Evolutionary conservation across 257 asterid species (phyloP), one percentile per base, ranked within the genome.

Genomic region (Solanum tarapatanum): DNA sequence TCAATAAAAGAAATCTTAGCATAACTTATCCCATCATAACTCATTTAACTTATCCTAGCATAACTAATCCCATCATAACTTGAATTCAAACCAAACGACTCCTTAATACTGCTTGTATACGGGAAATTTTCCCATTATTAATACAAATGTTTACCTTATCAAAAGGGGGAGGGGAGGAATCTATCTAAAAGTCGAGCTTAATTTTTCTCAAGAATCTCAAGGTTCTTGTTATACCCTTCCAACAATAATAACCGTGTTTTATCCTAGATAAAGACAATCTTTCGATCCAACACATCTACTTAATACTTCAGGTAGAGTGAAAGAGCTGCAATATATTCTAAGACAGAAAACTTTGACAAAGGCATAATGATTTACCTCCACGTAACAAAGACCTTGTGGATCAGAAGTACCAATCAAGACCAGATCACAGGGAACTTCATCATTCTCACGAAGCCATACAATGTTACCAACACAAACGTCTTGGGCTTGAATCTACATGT

Each of bases 371-470:
- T 91, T 93, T 92, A 97, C 99, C 99, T 97, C 99, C 72, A 96
- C 92, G 83, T 94, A 96, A 90, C 99, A 97, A 90, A 94, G 88
- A 60, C 99, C 99, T 90, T 89, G 97, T 55, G 98, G 95, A 91
- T 97, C 99, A 85, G 99, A 92, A 32, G 99, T 92, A 90, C 99
- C 99, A 88, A 97, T 95, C 91, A 97, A 92, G 87, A 95, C 93
- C 86, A 97, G 96, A 94, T 97, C 99, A 91, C 99, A 97, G 86
- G 99, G 99, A 82, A 95, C 98, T 91, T 97, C 99, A 91, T 97
- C 99, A 93, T 97, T 97, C 92, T 97, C 99, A 30, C 99, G 99
- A 87, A 97, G 93, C 99, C 99, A 97, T 66, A 97, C 98, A 70
- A 97, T 90, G 93, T 94, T 95, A 60, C 99, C 99, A 84, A 96